Base-by-base conservation (phyloP, 768 basidiomycete genomes). In the Calocera cornea region DNA sequence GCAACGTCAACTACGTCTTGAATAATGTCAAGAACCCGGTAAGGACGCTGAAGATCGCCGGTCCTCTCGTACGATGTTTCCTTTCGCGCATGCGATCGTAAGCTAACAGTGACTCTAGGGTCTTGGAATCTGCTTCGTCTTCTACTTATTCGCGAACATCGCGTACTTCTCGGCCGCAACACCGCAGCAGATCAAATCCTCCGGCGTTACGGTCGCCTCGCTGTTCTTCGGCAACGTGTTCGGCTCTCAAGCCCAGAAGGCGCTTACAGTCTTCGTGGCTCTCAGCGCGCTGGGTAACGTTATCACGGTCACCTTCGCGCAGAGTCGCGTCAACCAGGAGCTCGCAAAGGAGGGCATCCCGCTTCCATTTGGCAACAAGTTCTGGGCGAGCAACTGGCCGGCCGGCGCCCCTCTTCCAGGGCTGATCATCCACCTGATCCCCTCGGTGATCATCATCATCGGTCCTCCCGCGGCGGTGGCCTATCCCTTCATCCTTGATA, bases 371-470 rank as follows among this genome's bases (percentile, higher is more conserved):
- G 83, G 83, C 1, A 85, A 82, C 69, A 78, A 73, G 29, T 83
- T 86, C 70, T 84, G 83, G 84, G 84, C 84, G 0, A 83, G 83
- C 0, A 86, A 85, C 71, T 84, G 83, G 84, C 83, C 83, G 0
- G 83, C 81, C 1, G 82, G 83, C 7, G 82, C 84, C 0, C 84
- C 84, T 0, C 72, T 85, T 29, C 83, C 84, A 0, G 84, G 83
- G 0, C 77, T 85, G 1, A 80, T 85, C 64, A 78, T 86, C 3
- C 82, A 85, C 64, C 70, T 85, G 31, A 83, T 84, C 41, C 80
- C 83, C 24, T 83, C 84, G 0, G 82, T 80, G 27, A 81, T 85
- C 44, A 77, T 85, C 50, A 85, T 85, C 64, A 72, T 85, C 49
- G 84, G 72, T 0, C 84, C 84, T 0, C 84, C 85, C 0, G 78